phyloP scores from a whole-genome alignment of 139 green algal genomes.

The Tetradesmus obliquus region DNA sequence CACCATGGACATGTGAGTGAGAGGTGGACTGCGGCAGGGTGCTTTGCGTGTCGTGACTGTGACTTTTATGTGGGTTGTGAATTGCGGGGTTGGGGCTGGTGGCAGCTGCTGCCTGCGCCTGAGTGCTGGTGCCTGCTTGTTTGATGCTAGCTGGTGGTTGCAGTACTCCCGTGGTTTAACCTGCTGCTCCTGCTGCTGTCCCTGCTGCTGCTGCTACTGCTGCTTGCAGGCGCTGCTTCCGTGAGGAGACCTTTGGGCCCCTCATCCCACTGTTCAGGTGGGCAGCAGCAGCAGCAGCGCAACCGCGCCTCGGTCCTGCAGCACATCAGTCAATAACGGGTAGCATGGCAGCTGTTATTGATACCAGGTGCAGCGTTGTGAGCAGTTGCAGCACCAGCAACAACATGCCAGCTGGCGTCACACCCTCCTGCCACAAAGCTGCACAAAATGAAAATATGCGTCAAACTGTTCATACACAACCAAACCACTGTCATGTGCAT shows the following conservation, averaged over 20 bases:
- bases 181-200: background rate
- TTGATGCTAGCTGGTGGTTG: too few species aligned
- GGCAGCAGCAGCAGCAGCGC: background rate
- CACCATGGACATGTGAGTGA: conserved; percentile 82
- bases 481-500: background rate
- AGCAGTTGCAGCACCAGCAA: too few species aligned
- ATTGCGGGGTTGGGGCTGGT: background rate
- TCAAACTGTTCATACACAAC: background rate
- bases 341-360: too few species aligned
- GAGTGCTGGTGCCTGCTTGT: too few species aligned
- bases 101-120: background rate
- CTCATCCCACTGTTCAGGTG: conserved; percentile 86
- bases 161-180: too few species aligned
- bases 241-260: conserved; percentile 95
- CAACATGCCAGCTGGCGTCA: background rate
- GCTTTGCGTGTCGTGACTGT: background rate
- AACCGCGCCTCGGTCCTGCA: too few species aligned
- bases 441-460: too few species aligned
- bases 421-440: background rate
- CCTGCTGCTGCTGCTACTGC: background rate
- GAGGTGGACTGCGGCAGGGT: too few species aligned
- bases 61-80: background rate
- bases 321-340: too few species aligned
- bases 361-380: too few species aligned
- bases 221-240: conserved; percentile 77